phyloP scores from a whole-genome alignment of 2,329 filamentous ascomycete genomes.

The Zasmidium citrigriseum region DNA sequence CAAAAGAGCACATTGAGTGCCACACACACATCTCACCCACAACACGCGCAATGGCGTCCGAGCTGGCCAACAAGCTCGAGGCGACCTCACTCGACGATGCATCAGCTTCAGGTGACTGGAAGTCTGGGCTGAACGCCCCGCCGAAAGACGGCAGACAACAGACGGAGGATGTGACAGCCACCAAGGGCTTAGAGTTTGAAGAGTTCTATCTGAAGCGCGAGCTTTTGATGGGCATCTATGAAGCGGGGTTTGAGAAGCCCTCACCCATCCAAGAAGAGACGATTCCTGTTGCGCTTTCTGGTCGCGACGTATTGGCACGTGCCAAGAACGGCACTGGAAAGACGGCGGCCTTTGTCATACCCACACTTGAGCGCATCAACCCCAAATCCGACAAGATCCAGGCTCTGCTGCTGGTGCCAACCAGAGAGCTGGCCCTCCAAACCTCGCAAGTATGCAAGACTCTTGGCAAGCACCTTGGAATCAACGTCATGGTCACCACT shows the following conservation, averaged over 20 bases:
- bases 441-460: slow-evolving; percentile 99
- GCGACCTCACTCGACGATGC: slow-evolving; percentile 53
- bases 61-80: slow-evolving; percentile 59
- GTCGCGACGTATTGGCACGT: slow-evolving; percentile 90
- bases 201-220: slow-evolving; percentile 94
- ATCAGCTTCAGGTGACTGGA: slow-evolving; percentile 69
- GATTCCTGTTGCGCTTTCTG: slow-evolving; percentile 92
- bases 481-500: slow-evolving; percentile 99
- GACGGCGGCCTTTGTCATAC: slow-evolving; percentile 96
- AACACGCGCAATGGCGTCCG: slow-evolving; percentile 45
- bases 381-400: slow-evolving; percentile 96
- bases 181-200: slow-evolving; percentile 96
- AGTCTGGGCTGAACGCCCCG: slow-evolving; percentile 70
- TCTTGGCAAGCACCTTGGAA: slow-evolving; percentile 90
- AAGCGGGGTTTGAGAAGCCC: slow-evolving; percentile 97
- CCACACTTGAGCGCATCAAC: slow-evolving; percentile 92
- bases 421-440: slow-evolving; percentile 93
- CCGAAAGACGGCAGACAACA: slow-evolving; percentile 75
- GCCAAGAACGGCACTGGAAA: slow-evolving; percentile 99
- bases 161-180: slow-evolving; percentile 97
- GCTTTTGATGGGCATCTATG: slow-evolving; percentile 98
- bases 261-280: slow-evolving; percentile 99
- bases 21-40: not conserved
- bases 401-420: slow-evolving; percentile 93
- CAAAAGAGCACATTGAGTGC: slow-evolving; percentile 1